Evolutionary conservation across 2,329 filamentous ascomycete species (phyloP).

Genomic region (Neoascochyta sp.): DNA sequence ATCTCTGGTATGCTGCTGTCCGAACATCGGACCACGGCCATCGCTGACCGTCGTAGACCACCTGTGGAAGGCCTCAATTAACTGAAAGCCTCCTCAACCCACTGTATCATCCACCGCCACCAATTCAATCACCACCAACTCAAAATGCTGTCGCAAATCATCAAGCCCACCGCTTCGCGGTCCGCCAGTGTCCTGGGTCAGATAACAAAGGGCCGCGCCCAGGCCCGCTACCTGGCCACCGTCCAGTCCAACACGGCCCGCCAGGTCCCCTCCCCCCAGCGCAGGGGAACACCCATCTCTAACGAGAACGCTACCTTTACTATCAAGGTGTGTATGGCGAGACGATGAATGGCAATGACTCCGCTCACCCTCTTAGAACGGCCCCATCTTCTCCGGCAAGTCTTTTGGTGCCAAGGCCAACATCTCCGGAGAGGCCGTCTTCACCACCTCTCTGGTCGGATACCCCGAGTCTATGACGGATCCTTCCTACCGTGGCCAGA

Average conservation of each 20-base stretch:
- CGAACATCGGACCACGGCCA: slow-evolving; percentile 22
- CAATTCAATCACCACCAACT: slow-evolving; percentile 16
- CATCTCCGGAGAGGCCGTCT: slow-evolving; percentile 96
- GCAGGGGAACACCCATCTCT: slow-evolving; percentile 63
- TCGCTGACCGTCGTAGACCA: slow-evolving; percentile 53
- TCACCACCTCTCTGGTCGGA: slow-evolving; percentile 95
- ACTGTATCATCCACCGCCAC: slow-evolving; percentile 7
- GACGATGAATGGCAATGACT: slow-evolving; percentile 21
- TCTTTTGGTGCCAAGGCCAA: slow-evolving; percentile 96
- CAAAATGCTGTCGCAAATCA: slow-evolving; percentile 54
- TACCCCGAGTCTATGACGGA: slow-evolving; percentile 86
- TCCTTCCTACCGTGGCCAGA: slow-evolving; percentile 75
- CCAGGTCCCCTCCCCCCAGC: slow-evolving; percentile 57
- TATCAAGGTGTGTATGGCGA: slow-evolving; percentile 65
- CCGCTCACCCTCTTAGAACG: slow-evolving; percentile 59
- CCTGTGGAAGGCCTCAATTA: slow-evolving; percentile 65
- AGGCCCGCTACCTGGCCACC: slow-evolving; percentile 58
- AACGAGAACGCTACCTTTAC: slow-evolving; percentile 87
- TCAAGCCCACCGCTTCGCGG: slow-evolving; percentile 50
- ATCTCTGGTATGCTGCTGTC: slow-evolving; percentile 54
- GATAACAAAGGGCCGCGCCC: slow-evolving; percentile 43
- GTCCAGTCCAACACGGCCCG: slow-evolving; percentile 68
- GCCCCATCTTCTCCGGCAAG: slow-evolving; percentile 91
- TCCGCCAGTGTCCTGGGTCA: slow-evolving; percentile 45
- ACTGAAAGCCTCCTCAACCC: slow-evolving; percentile 45